Evolutionary conservation across 2,329 filamentous ascomycete species (phyloP), one percentile per base, ranked within the genome.

Genomic region (Colletotrichum melonis): DNA sequence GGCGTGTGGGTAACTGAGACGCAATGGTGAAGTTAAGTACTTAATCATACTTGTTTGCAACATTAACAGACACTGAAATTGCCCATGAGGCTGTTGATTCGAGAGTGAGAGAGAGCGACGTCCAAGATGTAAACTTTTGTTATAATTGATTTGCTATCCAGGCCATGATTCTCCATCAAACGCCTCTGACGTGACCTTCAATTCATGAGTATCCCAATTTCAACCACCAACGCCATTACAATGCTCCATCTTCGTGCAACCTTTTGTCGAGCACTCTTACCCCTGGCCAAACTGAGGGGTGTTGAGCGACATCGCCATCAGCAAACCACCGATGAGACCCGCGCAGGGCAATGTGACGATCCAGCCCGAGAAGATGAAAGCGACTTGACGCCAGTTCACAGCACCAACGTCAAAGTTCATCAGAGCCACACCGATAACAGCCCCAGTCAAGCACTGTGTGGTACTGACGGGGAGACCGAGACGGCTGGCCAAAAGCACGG

Each of bases 311-410:
- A 79, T 77, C n/a, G 69, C 77, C 35, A 76, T 75, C 58, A 79
- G 30, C 52, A 76, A 32, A 19, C 78, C 78, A 3, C 76, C 73
- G 4, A 79, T 75, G 26, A 79, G 63, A n/a, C 78, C 78, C 4
- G 78, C 75, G 5, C 63, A 65, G 22, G 77, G 77, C 2, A 78
- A 63, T 2, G 76, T 79, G 11, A 79, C 57, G 54, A 78, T 57
- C 79, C 79, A 80, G 4, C 78, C 78, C 11, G 70, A 68, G 62
- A 77, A 79, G 58, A 80, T 78, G 58, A 69, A 77, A n/a, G 60
- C 75, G n/a, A 80, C 63, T 72, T 77, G 75, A 46, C 74, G 68
- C 78, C 77, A 79, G 73, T 80, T 80, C 22, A 77, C 76, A 7
- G 78, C 75, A 11, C 74, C 67, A 19, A 75, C 59, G 58, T 77